Percentiles rank a stretch among this genome's conserved stretches.
These are phyloP conservation scores for Fusarium tuaranense DNA, from an alignment of 2,329 filamentous ascomycete species.

Conservation along the genomic window DNA sequence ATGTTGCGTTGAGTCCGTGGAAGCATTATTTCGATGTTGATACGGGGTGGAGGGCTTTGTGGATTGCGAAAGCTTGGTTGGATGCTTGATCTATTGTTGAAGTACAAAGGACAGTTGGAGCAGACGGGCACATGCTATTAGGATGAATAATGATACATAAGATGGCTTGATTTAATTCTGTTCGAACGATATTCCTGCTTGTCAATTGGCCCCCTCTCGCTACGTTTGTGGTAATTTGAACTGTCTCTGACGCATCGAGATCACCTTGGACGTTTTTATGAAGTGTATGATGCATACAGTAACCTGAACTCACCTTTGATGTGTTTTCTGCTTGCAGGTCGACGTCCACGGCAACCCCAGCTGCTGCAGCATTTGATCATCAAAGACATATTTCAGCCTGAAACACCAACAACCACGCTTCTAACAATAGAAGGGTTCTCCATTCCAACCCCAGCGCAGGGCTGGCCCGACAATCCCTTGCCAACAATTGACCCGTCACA, in stretches of 20 bases:
- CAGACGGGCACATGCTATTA: too few relatives aligned
- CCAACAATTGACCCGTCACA: background rate
- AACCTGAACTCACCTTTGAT: too few relatives aligned
- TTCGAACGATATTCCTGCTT: background rate
- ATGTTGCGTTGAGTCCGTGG: background rate
- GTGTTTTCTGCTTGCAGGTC: too few relatives aligned
- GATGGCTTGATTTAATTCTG: background rate
- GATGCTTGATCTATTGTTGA: constrained; percentile 26
- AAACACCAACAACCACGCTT: background rate
- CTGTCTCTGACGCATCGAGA: background rate
- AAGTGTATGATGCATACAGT: too few relatives aligned
- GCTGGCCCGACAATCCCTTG: background rate
- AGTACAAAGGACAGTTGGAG: too few relatives aligned
- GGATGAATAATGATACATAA: background rate
- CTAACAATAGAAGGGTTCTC: background rate
- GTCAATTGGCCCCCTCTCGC: background rate
- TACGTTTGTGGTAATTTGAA: background rate
- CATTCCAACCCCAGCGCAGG: background rate
- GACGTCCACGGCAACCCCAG: background rate
- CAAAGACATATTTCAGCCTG: background rate
- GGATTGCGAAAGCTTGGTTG: constrained; percentile 39
- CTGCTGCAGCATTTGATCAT: background rate
- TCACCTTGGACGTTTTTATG: too few relatives aligned
- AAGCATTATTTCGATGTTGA: background rate
- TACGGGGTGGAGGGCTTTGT: constrained; percentile 34